A percentile compares a stretch with the other conserved stretches of the same genome.
These are phyloP conservation scores for Neoboletus magnificus DNA, from an alignment of 768 basidiomycete genomes.

Conservation along the genomic window DNA sequence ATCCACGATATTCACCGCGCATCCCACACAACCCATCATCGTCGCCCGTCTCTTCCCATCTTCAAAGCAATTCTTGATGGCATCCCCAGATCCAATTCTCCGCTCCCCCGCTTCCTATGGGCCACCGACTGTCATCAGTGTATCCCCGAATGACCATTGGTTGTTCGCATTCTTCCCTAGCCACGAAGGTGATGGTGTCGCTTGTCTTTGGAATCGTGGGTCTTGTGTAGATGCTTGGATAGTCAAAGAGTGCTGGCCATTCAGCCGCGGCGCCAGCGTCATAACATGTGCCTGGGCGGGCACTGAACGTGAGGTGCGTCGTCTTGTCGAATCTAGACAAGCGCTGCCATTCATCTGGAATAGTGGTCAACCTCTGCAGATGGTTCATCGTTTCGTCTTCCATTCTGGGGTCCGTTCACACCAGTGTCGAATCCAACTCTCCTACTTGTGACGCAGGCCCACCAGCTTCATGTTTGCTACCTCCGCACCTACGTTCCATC, in stretches of 20 bases:
- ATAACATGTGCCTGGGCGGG: constrained; percentile 64
- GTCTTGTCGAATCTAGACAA: not conserved
- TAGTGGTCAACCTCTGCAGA: constrained; percentile 53
- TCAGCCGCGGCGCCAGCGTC: constrained; percentile 51
- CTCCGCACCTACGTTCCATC: constrained; percentile 43
- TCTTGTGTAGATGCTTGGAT: constrained; percentile 60
- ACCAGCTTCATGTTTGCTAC: constrained; percentile 53
- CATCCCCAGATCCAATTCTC: constrained; percentile 50
- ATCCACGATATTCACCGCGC: constrained; percentile 67
- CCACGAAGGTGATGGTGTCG: constrained; percentile 50
- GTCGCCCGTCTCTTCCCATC: constrained; percentile 67
- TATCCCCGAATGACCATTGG: constrained; percentile 57
- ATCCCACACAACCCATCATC: constrained; percentile 58
- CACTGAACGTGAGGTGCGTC: constrained; percentile 53
- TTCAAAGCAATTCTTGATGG: constrained; percentile 58
- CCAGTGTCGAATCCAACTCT: constrained; percentile 55
- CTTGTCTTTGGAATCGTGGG: constrained; percentile 64
- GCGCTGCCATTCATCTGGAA: not conserved
- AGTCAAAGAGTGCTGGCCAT: constrained; percentile 54
- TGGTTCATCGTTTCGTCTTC: constrained; percentile 52
- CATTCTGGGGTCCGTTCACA: constrained; percentile 54
- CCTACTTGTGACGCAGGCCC: constrained; percentile 62
- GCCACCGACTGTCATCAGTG: constrained; percentile 60
- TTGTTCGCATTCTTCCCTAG: constrained; percentile 76
- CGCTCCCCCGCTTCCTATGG: constrained; percentile 48